phyloP scores from a whole-genome alignment of 2,329 filamentous ascomycete genomes.

The Aspergillus clavatus region DNA sequence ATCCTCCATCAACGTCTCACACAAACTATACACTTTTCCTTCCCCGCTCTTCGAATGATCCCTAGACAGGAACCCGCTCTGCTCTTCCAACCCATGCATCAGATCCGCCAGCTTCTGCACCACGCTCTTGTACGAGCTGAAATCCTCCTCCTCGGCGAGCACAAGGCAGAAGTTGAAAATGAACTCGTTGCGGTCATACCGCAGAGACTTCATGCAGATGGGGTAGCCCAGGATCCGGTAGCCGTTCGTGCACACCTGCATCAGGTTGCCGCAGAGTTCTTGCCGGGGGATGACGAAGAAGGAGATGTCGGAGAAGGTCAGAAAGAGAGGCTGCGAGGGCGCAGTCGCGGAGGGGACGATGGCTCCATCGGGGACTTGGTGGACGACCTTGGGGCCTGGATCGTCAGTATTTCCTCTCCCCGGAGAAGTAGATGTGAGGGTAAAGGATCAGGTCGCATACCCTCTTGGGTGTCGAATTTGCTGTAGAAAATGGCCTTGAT shows the following conservation, averaged over 20 bases:
- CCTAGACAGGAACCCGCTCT: slow-evolving; percentile 68
- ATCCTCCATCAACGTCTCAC: slow-evolving; percentile 85
- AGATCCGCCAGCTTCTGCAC: slow-evolving; percentile 79
- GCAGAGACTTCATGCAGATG: slow-evolving; percentile 75
- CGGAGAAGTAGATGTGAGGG: neutral
- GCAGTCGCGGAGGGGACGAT: slow-evolving; percentile 47
- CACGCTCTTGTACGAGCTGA: slow-evolving; percentile 75
- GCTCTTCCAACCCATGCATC: slow-evolving; percentile 86
- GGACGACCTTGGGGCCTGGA: slow-evolving; percentile 57
- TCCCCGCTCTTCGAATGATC: slow-evolving; percentile 44
- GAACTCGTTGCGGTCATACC: slow-evolving; percentile 89
- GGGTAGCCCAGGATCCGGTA: slow-evolving; percentile 83
- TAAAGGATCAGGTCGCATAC: slow-evolving; percentile 24
- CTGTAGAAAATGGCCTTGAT: slow-evolving; percentile 64
- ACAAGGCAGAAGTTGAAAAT: slow-evolving; percentile 97
- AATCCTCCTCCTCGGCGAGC: slow-evolving; percentile 64
- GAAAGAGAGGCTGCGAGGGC: slow-evolving; percentile 57
- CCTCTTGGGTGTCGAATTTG: slow-evolving; percentile 59
- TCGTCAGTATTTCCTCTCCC: neutral
- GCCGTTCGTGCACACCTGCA: slow-evolving; percentile 66
- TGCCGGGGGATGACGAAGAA: slow-evolving; percentile 93
- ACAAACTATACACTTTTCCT: slow-evolving; percentile 60
- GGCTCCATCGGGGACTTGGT: slow-evolving; percentile 59
- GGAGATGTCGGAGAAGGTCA: slow-evolving; percentile 80
- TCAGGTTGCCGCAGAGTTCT: slow-evolving; percentile 87